A percentile compares a stretch with the other conserved stretches of the same genome.
These are phyloP conservation scores for Oidiodendron maius DNA, from an alignment of 495 filamentous ascomycete genomes.

Conservation along the genomic window DNA sequence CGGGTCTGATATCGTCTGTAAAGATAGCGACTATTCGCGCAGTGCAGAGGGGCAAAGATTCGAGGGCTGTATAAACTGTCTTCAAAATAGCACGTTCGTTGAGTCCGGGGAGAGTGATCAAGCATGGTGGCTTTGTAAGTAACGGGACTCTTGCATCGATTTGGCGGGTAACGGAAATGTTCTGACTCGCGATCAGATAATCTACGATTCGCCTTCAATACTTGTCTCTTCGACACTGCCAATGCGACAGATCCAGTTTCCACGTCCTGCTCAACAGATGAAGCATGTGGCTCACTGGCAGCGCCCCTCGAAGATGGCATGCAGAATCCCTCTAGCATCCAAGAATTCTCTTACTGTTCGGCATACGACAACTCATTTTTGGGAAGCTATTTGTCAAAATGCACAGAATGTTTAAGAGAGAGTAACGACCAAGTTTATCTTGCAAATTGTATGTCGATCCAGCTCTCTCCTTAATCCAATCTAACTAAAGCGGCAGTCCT, in stretches of 20 bases:
- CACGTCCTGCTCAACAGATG: slow-evolving; percentile 19
- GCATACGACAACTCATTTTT: not conserved
- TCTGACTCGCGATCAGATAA: slow-evolving; percentile 24
- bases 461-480: not conserved
- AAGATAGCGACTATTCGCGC: slow-evolving; percentile 40
- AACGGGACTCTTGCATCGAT: no score
- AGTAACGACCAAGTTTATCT: slow-evolving; percentile 11
- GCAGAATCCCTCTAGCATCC: not conserved
- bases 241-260: slow-evolving; percentile 11
- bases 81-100: slow-evolving; percentile 47
- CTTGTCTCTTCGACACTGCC: slow-evolving; percentile 32
- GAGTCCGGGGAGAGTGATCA: slow-evolving; percentile 46
- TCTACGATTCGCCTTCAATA: slow-evolving; percentile 33
- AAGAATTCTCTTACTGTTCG: slow-evolving; percentile 18
- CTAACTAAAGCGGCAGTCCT: slow-evolving; percentile 28
- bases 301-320: slow-evolving; percentile 15
- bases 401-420: slow-evolving; percentile 11
- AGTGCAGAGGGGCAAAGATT: slow-evolving; percentile 43
- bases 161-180: no score
- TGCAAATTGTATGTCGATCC: slow-evolving; percentile 18
- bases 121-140: slow-evolving; percentile 57
- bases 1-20: slow-evolving; percentile 46
- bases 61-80: slow-evolving; percentile 51
- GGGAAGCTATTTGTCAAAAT: slow-evolving; percentile 6
- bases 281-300: slow-evolving; percentile 15